Base-by-base conservation (phyloP, 164 flowering plant species). In the Magnolia sinica region DNA sequence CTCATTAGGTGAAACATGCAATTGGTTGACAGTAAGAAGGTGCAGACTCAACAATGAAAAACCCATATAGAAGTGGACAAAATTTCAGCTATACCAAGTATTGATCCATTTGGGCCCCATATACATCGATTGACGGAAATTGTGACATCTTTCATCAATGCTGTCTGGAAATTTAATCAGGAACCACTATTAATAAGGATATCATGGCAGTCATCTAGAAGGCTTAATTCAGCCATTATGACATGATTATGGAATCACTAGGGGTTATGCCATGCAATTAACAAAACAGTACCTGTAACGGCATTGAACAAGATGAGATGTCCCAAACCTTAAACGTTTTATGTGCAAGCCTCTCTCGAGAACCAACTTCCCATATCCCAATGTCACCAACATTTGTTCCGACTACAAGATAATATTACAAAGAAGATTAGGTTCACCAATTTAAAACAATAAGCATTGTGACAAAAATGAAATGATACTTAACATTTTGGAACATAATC, bases 331-430 rank as follows among this genome's bases (percentile, higher is more conserved):
- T 85, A 78, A 89, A 87, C 11, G 84, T 67, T 76, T 85, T 86
- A 73, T 86, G 80, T 16, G 78, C 86, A 63, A 87, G 79, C 78
- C 80, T 83, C 75, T 85, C 88, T 64, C 84, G 80, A 69, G 87
- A 79, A 70, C 86, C 88, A 75, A 87, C 88, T 78, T 88, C 92
- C 92, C 95, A 91, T 51, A 91, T 80, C 71, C 86, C 80, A 81
- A 91, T 86, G 29, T 88, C 93, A 75, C 95, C 95, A 82, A 87
- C 88, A 74, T 84, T 86, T 67, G 90, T 88, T 18, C 93, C 95
- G 18, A 75, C 77, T 75, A 52, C 27, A 75, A 79, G 87, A 91
- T 89, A 37, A 68, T 72, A 74, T 78, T 20, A 45, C 45, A 22
- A 63, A 2, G 49, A 50, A 45, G n/a, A 14, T 16, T 4, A 24